A percentile compares a stretch with the other conserved stretches of the same genome.
Conservation (phyloP, 495 filamentous ascomycete genomes). For the Penicillium odoratum region DNA sequence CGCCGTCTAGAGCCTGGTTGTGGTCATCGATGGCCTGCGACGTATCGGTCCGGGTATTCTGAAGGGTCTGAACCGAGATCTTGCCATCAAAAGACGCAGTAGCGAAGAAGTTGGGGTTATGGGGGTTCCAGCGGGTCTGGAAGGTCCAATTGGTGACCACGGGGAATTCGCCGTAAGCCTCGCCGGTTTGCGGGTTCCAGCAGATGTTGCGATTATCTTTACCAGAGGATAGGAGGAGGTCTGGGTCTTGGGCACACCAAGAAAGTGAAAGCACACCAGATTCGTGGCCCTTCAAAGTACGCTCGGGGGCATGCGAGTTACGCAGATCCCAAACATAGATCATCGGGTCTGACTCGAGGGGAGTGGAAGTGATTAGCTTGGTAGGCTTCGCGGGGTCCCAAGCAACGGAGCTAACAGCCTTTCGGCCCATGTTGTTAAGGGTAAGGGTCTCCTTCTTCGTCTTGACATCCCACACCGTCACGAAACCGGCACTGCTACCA, state of each 20-base stretch:
- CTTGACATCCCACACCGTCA: conserved; percentile 98
- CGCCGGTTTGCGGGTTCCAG: conserved; percentile 93
- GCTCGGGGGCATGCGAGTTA: conserved; percentile 94
- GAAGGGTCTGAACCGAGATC: conserved; percentile 87
- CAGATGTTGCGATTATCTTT: conserved; percentile 95
- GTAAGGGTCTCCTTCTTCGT: conserved; percentile 94
- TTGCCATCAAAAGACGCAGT: conserved; percentile 97
- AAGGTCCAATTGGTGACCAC: conserved; percentile 99
- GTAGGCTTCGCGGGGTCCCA: conserved; percentile 97
- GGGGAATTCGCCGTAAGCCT: conserved; percentile 86
- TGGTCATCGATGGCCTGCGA: conserved; percentile 55
- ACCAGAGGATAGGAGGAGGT: conserved; percentile 88
- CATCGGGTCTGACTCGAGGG: conserved; percentile 83
- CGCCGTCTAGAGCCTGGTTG: conserved; percentile 75
- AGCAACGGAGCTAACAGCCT: conserved; percentile 90
- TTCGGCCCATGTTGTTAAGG: conserved; percentile 87
- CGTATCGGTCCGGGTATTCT: conserved; percentile 69
- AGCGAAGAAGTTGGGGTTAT: conserved; percentile 85
- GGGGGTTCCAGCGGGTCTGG: conserved; percentile 90
- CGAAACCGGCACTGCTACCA: conserved; percentile 90
- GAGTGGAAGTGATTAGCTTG: conserved; percentile 89
- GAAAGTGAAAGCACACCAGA: conserved; percentile 91
- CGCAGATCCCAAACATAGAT: conserved; percentile 93
- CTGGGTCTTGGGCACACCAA: conserved; percentile 91
- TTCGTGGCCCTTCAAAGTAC: conserved; percentile 84